Conservation (phyloP, 805 yeast genomes). For the Lipomyces yamadae region DNA sequence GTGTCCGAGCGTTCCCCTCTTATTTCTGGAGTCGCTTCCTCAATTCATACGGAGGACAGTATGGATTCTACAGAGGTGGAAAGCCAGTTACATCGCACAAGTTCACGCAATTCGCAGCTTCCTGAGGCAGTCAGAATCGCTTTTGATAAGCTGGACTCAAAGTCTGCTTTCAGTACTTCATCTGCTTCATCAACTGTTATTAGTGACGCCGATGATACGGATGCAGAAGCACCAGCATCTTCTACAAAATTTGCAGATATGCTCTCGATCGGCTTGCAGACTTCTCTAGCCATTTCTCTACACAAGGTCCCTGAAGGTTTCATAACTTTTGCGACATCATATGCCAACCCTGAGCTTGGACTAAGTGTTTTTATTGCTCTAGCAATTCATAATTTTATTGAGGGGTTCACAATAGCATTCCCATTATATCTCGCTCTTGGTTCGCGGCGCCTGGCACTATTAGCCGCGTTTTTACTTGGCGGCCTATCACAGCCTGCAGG, state of each 20-base stretch:
- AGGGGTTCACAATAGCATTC: conserved; percentile 91
- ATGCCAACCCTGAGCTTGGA: conserved; percentile 71
- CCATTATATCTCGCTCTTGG: conserved; percentile 82
- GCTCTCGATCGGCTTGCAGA: conserved; percentile 88
- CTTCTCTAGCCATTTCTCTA: conserved; percentile 80
- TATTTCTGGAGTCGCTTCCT: background rate
- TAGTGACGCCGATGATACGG: conserved; percentile 25
- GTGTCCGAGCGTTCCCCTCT: conserved; percentile 12
- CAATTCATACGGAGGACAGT: background rate
- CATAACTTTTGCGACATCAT: conserved; percentile 77
- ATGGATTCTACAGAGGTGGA: background rate
- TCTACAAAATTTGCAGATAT: conserved; percentile 84
- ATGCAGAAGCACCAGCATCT: conserved; percentile 55
- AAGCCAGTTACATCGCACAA: background rate
- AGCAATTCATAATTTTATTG: conserved; percentile 87
- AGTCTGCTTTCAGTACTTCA: conserved; percentile 9
- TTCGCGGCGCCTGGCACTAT: conserved; percentile 63
- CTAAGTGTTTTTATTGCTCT: conserved; percentile 80
- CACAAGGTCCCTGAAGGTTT: conserved; percentile 97
- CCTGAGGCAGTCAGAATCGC: background rate
- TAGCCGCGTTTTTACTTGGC: conserved; percentile 71
- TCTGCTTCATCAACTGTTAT: conserved; percentile 19
- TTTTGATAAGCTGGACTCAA: background rate
- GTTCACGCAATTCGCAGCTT: background rate
- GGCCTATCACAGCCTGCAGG: conserved; percentile 90